phyloP scores from a whole-genome alignment of 2,329 filamentous ascomycete genomes.

The Thelonectria blattea region DNA sequence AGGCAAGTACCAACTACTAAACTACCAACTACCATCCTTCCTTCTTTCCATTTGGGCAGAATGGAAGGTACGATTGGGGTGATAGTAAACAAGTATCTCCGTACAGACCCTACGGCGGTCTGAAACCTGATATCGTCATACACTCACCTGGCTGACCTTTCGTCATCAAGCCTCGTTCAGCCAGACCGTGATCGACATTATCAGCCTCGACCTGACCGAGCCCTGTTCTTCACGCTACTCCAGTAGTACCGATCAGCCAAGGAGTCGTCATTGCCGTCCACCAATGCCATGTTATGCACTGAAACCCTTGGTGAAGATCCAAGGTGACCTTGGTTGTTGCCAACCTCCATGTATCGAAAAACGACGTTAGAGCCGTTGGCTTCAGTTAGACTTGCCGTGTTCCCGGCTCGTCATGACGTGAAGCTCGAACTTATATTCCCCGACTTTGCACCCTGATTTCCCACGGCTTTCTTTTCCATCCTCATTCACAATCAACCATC shows the following conservation, averaged over 20 bases:
- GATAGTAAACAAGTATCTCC: too few species aligned
- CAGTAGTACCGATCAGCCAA: not conserved
- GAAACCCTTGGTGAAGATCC: not conserved
- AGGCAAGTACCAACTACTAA: not conserved
- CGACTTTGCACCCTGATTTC: not conserved
- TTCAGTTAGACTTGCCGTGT: slow-evolving; percentile 8
- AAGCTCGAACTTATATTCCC: not conserved
- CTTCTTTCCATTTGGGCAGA: not conserved
- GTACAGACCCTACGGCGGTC: too few species aligned
- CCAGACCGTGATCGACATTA: not conserved
- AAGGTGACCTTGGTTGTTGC: not conserved
- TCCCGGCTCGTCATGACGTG: not conserved
- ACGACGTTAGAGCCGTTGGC: slow-evolving; percentile 12
- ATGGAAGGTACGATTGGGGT: too few species aligned
- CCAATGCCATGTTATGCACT: not conserved
- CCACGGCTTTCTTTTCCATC: slow-evolving; percentile 4
- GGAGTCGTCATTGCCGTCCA: not conserved
- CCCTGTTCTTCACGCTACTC: not conserved
- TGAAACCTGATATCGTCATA: not conserved
- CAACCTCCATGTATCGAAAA: not conserved
- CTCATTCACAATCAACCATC: slow-evolving; percentile 6
- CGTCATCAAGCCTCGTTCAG: not conserved
- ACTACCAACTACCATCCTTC: not conserved
- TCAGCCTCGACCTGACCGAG: not conserved
- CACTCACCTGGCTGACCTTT: not conserved